These are phyloP conservation scores for Colletotrichum sp. DNA, from an alignment of 2,329 filamentous ascomycete genomes.

Conservation along the genomic window DNA sequence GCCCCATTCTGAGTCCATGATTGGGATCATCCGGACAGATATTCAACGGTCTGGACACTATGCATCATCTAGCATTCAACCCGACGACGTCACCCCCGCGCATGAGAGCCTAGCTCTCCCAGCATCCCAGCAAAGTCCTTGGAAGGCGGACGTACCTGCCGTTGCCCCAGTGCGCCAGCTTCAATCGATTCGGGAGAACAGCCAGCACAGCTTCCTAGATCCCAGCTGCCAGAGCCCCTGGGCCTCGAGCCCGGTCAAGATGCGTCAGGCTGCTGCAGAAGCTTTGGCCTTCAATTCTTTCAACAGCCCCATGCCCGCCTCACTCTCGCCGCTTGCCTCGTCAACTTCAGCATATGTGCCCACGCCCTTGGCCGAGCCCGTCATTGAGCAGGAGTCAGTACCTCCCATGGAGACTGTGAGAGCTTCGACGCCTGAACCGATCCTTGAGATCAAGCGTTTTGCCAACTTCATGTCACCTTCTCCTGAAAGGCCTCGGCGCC, in stretches of 20 bases:
- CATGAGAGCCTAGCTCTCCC: neutral
- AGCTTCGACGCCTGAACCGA: constrained; percentile 49
- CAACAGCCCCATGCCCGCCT: neutral
- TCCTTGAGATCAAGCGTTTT: constrained; percentile 57
- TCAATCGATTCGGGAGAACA: neutral
- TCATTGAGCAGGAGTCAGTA: constrained; percentile 26
- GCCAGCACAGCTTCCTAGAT: neutral
- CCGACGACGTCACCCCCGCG: neutral
- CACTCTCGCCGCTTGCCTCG: neutral
- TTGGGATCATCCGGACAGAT: neutral
- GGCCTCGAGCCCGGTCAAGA: constrained; percentile 22
- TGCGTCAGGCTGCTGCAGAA: neutral
- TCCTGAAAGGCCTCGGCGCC: constrained; percentile 37
- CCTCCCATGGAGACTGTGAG: constrained; percentile 27
- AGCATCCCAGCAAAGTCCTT: constrained; percentile 13
- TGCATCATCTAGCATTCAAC: neutral
- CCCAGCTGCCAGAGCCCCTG: constrained; percentile 21
- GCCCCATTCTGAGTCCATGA: neutral
- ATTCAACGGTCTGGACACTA: neutral
- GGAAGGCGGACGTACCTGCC: neutral
- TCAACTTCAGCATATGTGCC: neutral
- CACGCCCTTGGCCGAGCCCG: neutral
- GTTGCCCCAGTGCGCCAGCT: neutral
- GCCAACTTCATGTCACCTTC: constrained; percentile 58
- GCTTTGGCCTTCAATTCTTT: neutral